These are phyloP conservation scores for Conoideocrella luteorostrata DNA, from an alignment of 2,329 filamentous ascomycete genomes.

Conservation along the genomic window DNA sequence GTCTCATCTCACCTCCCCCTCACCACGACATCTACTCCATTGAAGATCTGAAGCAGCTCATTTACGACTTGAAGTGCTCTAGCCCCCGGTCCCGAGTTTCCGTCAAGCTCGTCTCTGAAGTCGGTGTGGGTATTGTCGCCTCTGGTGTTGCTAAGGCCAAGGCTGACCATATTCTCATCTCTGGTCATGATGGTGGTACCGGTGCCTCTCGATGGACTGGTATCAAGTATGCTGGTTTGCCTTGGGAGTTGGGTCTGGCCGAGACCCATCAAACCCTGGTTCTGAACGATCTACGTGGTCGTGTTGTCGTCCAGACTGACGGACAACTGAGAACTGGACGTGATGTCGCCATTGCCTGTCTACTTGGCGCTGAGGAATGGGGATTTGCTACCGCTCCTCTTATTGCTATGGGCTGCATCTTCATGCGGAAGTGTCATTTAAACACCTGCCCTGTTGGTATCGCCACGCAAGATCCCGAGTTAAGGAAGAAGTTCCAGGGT, in stretches of 20 bases:
- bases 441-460: conserved; percentile 91
- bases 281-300: conserved; percentile 88
- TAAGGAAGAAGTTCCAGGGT: conserved; percentile 88
- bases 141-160: conserved; percentile 97
- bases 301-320: conserved; percentile 94
- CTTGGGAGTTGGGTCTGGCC: conserved; percentile 93
- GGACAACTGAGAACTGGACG: conserved; percentile 88
- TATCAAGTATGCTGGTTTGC: conserved; percentile 96
- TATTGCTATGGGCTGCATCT: conserved; percentile 94
- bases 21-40: conserved; percentile 99
- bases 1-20: conserved; percentile 89
- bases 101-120: conserved; percentile 96
- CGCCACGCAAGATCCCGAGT: conserved; percentile 88
- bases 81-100: conserved; percentile 89
- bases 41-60: conserved; percentile 94
- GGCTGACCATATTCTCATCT: conserved; percentile 94
- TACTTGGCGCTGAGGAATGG: conserved; percentile 97
- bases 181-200: conserved; percentile 93
- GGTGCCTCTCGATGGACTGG: conserved; percentile 96
- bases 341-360: conserved; percentile 88
- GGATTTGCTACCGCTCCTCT: conserved; percentile 92
- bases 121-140: conserved; percentile 93
- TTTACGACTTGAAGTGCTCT: conserved; percentile 95
- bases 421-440: conserved; percentile 74
- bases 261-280: conserved; percentile 97